Evolutionary conservation across 805 yeast species (phyloP).

Genomic region (Saccharomycopsis oosterbeekiorum): DNA sequence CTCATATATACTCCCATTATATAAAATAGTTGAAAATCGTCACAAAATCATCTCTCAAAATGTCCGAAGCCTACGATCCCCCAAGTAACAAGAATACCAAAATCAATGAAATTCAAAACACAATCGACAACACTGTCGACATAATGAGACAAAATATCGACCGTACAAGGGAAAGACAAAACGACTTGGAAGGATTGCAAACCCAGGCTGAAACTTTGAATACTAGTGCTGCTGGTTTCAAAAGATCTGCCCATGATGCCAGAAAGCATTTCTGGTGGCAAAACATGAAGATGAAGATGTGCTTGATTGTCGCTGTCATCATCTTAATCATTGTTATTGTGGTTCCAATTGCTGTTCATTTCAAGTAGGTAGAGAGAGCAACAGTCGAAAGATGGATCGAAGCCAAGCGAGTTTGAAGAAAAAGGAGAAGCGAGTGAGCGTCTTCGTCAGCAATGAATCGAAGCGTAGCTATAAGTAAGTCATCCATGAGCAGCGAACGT

Average conservation of each 20-base stretch:
- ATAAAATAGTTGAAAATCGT: too few species aligned
- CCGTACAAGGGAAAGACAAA: slow-evolving; percentile 92
- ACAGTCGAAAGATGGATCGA: too few species aligned
- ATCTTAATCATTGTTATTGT: slow-evolving; percentile 76
- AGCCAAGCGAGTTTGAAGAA: too few species aligned
- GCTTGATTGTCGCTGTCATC: slow-evolving; percentile 72
- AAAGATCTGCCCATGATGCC: slow-evolving; percentile 93
- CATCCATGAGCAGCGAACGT: too few species aligned
- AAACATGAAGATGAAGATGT: slow-evolving; percentile 91
- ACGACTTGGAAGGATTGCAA: slow-evolving; percentile 82
- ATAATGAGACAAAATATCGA: slow-evolving; percentile 96
- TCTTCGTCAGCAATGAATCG: too few species aligned
- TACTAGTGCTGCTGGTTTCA: slow-evolving; percentile 86
- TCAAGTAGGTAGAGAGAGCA: slow-evolving; percentile 30
- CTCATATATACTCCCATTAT: too few species aligned
- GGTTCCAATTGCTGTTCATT: slow-evolving; percentile 90
- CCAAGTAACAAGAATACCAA: slow-evolving; percentile 1
- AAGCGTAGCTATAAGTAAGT: too few species aligned
- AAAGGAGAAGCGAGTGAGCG: too few species aligned
- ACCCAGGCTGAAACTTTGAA: slow-evolving; percentile 91
- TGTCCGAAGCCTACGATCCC: slow-evolving; percentile 8
- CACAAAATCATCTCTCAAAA: neutral
- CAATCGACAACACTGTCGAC: slow-evolving; percentile 92
- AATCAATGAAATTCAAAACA: slow-evolving; percentile 61
- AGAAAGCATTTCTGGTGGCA: slow-evolving; percentile 99